These are phyloP conservation scores for Cyclospora cayetanensis DNA, from an alignment of 169 alveolate genomes.

Conservation along the genomic window DNA sequence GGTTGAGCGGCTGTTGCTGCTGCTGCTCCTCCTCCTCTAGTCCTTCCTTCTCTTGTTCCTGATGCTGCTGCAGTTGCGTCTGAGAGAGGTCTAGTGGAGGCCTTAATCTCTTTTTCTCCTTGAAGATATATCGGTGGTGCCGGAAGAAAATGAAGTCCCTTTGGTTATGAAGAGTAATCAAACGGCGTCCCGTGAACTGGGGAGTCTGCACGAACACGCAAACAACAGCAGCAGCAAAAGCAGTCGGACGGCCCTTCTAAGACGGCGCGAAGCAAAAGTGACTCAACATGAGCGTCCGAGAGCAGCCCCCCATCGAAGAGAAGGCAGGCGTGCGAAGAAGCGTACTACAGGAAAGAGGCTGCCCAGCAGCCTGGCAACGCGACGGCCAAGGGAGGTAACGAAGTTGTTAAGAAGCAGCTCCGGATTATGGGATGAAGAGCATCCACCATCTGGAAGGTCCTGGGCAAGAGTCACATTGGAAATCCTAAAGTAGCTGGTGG, in stretches of 20 bases:
- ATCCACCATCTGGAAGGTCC: constrained; percentile 67
- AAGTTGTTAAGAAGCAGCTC: constrained; percentile 97
- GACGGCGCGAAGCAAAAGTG: background rate
- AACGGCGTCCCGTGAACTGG: constrained; percentile 96
- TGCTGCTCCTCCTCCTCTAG: background rate
- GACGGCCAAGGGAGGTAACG: constrained; percentile 96
- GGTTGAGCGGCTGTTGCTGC: background rate
- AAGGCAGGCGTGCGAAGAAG: background rate
- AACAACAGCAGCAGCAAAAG: background rate
- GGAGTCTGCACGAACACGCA: constrained; percentile 84
- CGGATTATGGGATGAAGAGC: constrained; percentile 81
- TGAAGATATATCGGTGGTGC: constrained; percentile 94
- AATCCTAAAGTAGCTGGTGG: constrained; percentile 68
- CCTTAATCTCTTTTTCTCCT: constrained; percentile 46
- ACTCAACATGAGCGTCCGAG: background rate
- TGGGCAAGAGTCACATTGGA: constrained; percentile 68
- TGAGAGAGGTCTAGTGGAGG: background rate
- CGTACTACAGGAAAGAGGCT: constrained; percentile 93
- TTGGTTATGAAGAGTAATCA: constrained; percentile 97
- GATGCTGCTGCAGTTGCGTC: constrained; percentile 72
- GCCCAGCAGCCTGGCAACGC: constrained; percentile 97
- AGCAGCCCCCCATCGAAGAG: background rate
- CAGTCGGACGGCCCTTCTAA: background rate
- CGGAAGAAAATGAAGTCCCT: constrained; percentile 99
- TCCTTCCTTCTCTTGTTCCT: constrained; percentile 48